Evolutionary conservation across 2,329 filamentous ascomycete genomes (phyloP), one percentile per base, ranked within the genome.

Genomic region (Spiromastix sp.): DNA sequence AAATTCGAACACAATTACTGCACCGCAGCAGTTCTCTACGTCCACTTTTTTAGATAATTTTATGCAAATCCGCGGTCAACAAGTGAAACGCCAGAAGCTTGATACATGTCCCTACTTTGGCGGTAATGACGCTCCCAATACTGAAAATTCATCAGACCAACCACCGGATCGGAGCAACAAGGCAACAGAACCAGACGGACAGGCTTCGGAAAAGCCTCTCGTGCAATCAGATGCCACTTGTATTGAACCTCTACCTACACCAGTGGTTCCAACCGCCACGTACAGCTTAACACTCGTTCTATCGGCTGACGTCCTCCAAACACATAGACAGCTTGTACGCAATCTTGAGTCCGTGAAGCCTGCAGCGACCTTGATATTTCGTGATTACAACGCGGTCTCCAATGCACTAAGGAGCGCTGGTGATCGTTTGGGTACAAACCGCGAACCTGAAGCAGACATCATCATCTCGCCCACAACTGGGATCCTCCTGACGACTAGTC

Each of bases 381-480:
- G 49, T 13, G 46, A 55, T 24, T 43, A 38, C 20, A 13, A 25
- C 46, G 22, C 20, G 17, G 27, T 24, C 41, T 7, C 5, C 20
- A 18, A 25, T 12, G 5, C 22, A 10, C 22, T n/a, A n/a, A n/a
- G n/a, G n/a, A n/a, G n/a, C n/a, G n/a, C n/a, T n/a, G n/a, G n/a
- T n/a, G n/a, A n/a, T n/a, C n/a, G n/a, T n/a, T n/a, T n/a, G n/a
- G n/a, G n/a, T n/a, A n/a, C n/a, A n/a, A n/a, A n/a, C n/a, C 21
- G 7, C n/a, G 20, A 12, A n/a, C 29, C 28, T 5, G 54, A 60
- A 43, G 54, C 83, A 2, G 86, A 94, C 47, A 57, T 94, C 3
- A 71, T 81, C 1, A 48, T 87, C 4, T 83, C 83, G 0, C 76
- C 83, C 0, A 67, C 64, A 0, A 75, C 72, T 0, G 85, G 82